Base-by-base conservation (phyloP, 352 stramenopile species). In the Phytophthora hibernalis region DNA sequence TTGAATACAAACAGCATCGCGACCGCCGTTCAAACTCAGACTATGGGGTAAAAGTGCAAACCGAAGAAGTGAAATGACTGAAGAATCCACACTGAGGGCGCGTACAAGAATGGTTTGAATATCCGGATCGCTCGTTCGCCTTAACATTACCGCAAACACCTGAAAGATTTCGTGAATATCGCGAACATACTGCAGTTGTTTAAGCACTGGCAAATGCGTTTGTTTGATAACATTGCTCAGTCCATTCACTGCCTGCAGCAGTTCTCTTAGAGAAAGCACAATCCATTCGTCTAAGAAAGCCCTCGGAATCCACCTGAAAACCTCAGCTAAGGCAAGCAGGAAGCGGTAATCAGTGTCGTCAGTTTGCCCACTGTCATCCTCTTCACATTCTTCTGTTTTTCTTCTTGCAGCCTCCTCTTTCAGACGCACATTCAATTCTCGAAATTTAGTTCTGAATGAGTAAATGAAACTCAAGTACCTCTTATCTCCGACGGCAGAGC, bases 281-380 rank as follows among this genome's bases (percentile, higher is more conserved):
- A 88, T 61, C 72, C 79, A 89, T 63, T 91, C 82, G 31, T 84
- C 64, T 22, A 89, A 49, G 12, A 89, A 53, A 11, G 60, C 24
- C 13, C 49, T 72, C 0, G 82, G 80, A 49, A 91, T 72, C 67
- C 69, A 74, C 11, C 63, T 71, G 10, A 89, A 77, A 26, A 82
- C 56, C 8, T 65, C 57, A 2, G 62, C 58, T 18, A 84, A 60
- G 5, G 72, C 54, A 15, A 60, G 26, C 2, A 87, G 54, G 48
- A 68, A 63, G 6, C 28, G 11, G 16, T 35, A 51, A 52, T 66
- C 51, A 21, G 3, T 12, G n/a, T 59, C 43, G 5, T 44, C 44
- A 28, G 10, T 22, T 16, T 65, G 38, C 1, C n/a, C 37, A 37
- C 48, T 16, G 10, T 65, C 45, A 13, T 71, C 47, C 15, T 55